Base-by-base conservation (phyloP, 106 monocot species). In the Dendrobium officinale region DNA sequence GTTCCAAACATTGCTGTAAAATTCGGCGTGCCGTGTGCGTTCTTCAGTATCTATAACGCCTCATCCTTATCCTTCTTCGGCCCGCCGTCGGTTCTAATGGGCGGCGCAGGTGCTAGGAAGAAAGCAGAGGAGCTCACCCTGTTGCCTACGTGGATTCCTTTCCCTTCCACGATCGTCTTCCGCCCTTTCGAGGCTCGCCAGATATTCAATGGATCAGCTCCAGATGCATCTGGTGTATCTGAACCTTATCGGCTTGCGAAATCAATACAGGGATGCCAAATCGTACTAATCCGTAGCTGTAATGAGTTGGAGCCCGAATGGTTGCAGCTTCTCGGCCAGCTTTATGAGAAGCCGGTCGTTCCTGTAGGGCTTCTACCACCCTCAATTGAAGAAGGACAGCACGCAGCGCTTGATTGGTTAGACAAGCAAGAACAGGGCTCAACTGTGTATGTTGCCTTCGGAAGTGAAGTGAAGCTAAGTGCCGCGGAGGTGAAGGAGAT, bases 21-120 rank as follows among this genome's bases (percentile, higher is more conserved):
- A 40, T 73, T 67, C 27, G 55, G 77, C 13, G 26, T 89, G 4
- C 86, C 83, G 4, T 84, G 77, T 42, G 82, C 82, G 22, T 81
- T 54, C 68, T 68, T 91, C 42, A 15, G 81, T 33, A 5, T 88
- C 72, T 77, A 67, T 40, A 42, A 26, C 2, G 84, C 84, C 2
- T 11, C 80, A 0, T 0, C 24, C 49, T 13, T 85, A 15, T n/a
- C 78, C 56, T 89, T 86, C 85, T 40, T 43, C n/a, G 85, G 81
- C 4, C 45, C 75, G 15, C 67, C 79, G 17, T 41, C 75, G 0
- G 79, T 26, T 37, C 20, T 77, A 24, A 40, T 44, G 67, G 47
- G 31, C 2, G 77, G 11, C 44, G 22, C 37, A 26, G 47, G n/a
- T 6, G 22, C 68, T 9, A 11, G 70, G 15, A 49, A 0, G 16